phyloP scores from a whole-genome alignment of 1,284 basidiomycete genomes.

The Pseudozyma thailandica region DNA sequence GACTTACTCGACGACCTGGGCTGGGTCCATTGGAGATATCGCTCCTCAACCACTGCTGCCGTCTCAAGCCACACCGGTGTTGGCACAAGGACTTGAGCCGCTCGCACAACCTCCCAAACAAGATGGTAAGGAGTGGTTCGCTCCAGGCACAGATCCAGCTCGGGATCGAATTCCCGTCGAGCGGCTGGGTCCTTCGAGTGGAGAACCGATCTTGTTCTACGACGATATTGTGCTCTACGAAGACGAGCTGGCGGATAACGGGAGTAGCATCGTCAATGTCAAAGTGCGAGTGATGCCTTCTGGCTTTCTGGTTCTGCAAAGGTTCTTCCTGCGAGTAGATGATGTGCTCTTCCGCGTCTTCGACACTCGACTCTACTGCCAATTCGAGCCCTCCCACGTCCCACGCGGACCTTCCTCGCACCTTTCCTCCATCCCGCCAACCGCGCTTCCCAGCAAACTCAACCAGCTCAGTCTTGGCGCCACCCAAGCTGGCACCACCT shows the following conservation, averaged over 20 bases:
- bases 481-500: constrained; percentile 2
- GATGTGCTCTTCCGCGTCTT: constrained; percentile 89
- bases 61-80: neutral
- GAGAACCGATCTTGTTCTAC: constrained; percentile 67
- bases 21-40: constrained; percentile 72
- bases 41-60: constrained; percentile 21
- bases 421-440: neutral
- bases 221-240: constrained; percentile 66
- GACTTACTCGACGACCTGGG: constrained; percentile 93
- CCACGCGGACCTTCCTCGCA: neutral
- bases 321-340: constrained; percentile 95
- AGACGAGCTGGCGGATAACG: constrained; percentile 67
- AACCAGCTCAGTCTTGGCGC: constrained; percentile 14
- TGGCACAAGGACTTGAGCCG: neutral
- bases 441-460: neutral
- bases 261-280: constrained; percentile 62
- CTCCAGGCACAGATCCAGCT: constrained; percentile 51
- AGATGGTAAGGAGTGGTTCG: constrained; percentile 20
- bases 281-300: constrained; percentile 88
- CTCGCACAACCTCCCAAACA: neutral
- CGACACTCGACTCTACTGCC: constrained; percentile 90
- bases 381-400: constrained; percentile 71
- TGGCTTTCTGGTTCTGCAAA: constrained; percentile 88
- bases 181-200: constrained; percentile 52
- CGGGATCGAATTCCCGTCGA: constrained; percentile 64